These are phyloP conservation scores for Pseudogymnoascus sp. DNA, from an alignment of 2,329 filamentous ascomycete species.

Conservation along the genomic window DNA sequence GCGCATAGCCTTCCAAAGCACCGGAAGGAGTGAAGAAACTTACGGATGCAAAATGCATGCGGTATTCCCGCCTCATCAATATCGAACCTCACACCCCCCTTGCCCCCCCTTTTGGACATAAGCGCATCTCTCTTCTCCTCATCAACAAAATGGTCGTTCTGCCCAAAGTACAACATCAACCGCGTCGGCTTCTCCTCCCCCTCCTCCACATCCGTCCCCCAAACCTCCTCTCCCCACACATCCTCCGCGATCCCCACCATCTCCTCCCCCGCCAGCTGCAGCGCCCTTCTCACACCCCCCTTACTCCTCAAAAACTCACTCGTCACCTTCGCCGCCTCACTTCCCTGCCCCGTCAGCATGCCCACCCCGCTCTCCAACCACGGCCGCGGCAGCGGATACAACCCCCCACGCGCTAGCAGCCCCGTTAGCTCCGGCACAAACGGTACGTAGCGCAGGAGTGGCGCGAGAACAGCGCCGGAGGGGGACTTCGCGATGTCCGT, in stretches of 20 bases:
- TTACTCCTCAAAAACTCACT: slow-evolving; percentile 47
- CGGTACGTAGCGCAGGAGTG: background rate
- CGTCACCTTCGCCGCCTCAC: slow-evolving; percentile 43
- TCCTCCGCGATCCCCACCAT: slow-evolving; percentile 52
- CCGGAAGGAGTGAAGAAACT: slow-evolving; percentile 22
- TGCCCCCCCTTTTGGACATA: slow-evolving; percentile 35
- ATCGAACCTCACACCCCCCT: slow-evolving; percentile 24
- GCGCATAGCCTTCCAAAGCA: background rate
- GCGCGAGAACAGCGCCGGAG: slow-evolving; percentile 39
- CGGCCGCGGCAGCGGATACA: slow-evolving; percentile 36
- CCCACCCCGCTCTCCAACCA: slow-evolving; percentile 39
- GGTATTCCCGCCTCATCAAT: slow-evolving; percentile 50
- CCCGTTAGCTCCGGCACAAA: slow-evolving; percentile 16
- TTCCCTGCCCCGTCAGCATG: slow-evolving; percentile 40
- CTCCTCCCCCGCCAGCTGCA: slow-evolving; percentile 54
- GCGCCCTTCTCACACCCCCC: slow-evolving; percentile 52
- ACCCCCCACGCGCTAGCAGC: slow-evolving; percentile 25
- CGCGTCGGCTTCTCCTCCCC: background rate
- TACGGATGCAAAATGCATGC: slow-evolving; percentile 55
- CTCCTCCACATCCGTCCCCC: slow-evolving; percentile 35
- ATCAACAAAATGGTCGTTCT: slow-evolving; percentile 54
- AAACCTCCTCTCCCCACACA: slow-evolving; percentile 51
- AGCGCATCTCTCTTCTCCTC: slow-evolving; percentile 49
- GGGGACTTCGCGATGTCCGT: slow-evolving; percentile 60
- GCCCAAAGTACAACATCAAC: background rate